Evolutionary conservation across 495 filamentous ascomycete genomes (phyloP).

Genomic region (Aspergillus coremiiformis): DNA sequence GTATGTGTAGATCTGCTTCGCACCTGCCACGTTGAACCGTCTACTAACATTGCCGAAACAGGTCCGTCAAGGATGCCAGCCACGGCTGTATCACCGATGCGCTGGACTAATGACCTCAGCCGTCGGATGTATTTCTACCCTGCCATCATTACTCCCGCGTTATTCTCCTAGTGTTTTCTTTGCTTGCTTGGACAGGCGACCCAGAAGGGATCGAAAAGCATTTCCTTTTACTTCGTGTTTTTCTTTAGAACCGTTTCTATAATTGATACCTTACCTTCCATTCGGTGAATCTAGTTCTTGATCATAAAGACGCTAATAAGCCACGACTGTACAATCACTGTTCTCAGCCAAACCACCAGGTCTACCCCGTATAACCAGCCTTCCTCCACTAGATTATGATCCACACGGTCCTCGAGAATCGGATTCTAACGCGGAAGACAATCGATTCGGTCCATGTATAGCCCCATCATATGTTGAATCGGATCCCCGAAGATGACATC

Average conservation of each 20-base stretch:
- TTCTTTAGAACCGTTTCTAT: not conserved
- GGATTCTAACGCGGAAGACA: slow-evolving; percentile 36
- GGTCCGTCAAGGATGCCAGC: slow-evolving; percentile 59
- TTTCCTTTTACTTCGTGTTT: not conserved
- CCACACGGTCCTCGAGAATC: too few species aligned
- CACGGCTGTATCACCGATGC: slow-evolving; percentile 50
- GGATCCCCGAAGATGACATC: slow-evolving; percentile 72
- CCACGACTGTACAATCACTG: not conserved
- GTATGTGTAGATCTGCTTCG: too few species aligned
- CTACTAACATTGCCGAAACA: not conserved
- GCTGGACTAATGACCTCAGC: not conserved
- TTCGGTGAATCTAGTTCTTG: not conserved
- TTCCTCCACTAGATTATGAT: too few species aligned
- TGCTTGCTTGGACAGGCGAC: not conserved
- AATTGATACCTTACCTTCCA: not conserved
- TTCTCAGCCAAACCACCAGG: not conserved
- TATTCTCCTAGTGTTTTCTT: not conserved
- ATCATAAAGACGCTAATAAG: too few species aligned
- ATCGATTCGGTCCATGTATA: slow-evolving; percentile 65
- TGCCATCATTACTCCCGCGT: too few species aligned
- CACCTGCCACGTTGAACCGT: too few species aligned
- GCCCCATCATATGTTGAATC: slow-evolving; percentile 66
- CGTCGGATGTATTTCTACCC: not conserved
- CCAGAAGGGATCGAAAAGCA: not conserved
- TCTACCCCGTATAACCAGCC: too few species aligned